A percentile compares a stretch with the other conserved stretches of the same genome.
Conservation (phyloP, 257 asterid genomes). For the Gentiana straminea region DNA sequence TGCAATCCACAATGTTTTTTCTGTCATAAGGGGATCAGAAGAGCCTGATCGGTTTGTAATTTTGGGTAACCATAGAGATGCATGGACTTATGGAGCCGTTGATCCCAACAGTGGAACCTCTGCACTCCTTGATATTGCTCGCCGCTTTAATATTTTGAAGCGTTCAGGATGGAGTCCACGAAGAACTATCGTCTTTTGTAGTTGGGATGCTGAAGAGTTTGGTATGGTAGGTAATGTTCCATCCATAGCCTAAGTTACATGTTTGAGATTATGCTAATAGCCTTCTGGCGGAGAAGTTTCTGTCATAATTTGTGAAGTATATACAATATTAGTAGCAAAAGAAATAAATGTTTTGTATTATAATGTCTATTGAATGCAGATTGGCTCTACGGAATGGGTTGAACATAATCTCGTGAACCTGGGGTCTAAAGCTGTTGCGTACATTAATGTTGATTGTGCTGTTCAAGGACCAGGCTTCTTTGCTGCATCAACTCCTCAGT, state of each 20-base stretch:
- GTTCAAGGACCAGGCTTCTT: conserved; percentile 95
- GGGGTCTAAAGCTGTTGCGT: conserved; percentile 73
- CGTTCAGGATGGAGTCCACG: conserved; percentile 83
- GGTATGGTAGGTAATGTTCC: conserved; percentile 91
- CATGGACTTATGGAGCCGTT: conserved; percentile 98
- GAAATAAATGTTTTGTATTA: no score
- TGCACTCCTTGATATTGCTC: conserved; percentile 82
- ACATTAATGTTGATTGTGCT: conserved; percentile 90
- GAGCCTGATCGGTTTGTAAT: conserved; percentile 73
- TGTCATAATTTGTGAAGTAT: not conserved
- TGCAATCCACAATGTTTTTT: conserved; percentile 63
- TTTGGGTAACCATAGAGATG: conserved; percentile 97
- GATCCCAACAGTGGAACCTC: conserved; percentile 98
- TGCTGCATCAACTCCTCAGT: conserved; percentile 84
- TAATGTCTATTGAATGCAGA: conserved; percentile 28
- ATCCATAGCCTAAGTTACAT: conserved; percentile 5
- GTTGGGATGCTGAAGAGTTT: conserved; percentile 99
- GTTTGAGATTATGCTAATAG: no score
- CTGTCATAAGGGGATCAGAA: conserved; percentile 59
- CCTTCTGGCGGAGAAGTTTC: not conserved
- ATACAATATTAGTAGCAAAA: no score
- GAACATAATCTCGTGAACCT: conserved; percentile 78
- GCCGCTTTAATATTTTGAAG: conserved; percentile 63
- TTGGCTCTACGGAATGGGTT: conserved; percentile 97
- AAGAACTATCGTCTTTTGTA: conserved; percentile 74